Base-by-base conservation (phyloP, 1,139 yeast genomes). In the Meyerozyma guilliermondii region DNA sequence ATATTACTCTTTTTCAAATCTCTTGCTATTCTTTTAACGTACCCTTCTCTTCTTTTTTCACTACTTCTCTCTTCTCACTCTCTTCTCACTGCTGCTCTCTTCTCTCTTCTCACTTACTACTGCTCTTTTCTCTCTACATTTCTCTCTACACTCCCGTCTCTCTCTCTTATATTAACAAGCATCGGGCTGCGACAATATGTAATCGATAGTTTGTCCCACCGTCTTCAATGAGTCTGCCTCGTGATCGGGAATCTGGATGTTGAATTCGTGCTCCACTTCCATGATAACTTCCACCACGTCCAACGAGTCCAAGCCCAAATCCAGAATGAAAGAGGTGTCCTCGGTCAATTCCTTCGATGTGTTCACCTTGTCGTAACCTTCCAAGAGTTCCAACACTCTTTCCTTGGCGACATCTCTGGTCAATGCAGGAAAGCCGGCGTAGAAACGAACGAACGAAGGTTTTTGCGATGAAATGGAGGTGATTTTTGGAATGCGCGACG, bases 251-350 rank as follows among this genome's bases (percentile, higher is more conserved):
- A 88, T 87, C 60, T 82, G 86, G 57, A 79, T 77, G 53, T 81
- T 79, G 63, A 82, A 81, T 58, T 87, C 95, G 54, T 81, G 84
- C 66, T 88, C 96, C 49, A 88, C 79, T 55, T 87, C 95, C 88
- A 88, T 87, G 35, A 88, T 78, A 35, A 87, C 91, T 63, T 88
- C 96, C 39, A 87, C 96, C 30, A 86, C 83, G 58, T 88, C 96
- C 59, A 88, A 78, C 27, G 92, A 83, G 67, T 88, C 96, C 54
- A 87, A 76, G 2, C 95, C 95, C 52, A 88, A 75, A 60, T 88
- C 96, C 51, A 78, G 81, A 38, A 80, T 68, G 61, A 83, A 86
- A 31, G 81, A 72, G 7, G 94, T 77, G 14, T 68, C 66, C 44
- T 80, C 78, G 18, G 77, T 68, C 53, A 87, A 78, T 40, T 62